Base-by-base conservation (phyloP, 2,329 filamentous ascomycete genomes). In the Calonectria pauciramosa region DNA sequence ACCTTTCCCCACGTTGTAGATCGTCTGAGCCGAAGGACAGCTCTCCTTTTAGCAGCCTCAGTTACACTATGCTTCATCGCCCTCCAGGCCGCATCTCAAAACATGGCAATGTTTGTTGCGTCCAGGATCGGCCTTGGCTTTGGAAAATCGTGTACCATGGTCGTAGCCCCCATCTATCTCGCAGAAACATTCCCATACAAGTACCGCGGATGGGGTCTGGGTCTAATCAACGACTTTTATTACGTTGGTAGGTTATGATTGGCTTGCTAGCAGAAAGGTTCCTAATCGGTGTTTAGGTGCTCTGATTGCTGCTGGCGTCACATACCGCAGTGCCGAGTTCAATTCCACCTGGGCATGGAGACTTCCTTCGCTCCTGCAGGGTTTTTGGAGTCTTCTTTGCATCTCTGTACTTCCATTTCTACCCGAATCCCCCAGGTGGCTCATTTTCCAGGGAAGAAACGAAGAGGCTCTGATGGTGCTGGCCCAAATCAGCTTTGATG, bases 381-480 rank as follows among this genome's bases (percentile, higher is more conserved):
- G 56, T 23, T 73, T 81, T 26, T 74, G 83, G 5, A 80, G 82
- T 10, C 76, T 80, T 36, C 26, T 83, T 8, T 73, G 79, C 36
- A 65, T 84, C 20, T 23, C 78, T 1, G 59, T 81, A 11, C 81
- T 85, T 51, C 84, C 83, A 0, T 76, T 78, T 23, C 72, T 80
- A 2, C 87, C 87, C 4, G 87, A 90, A 77, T 87, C 84, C 1
- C 88, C 88, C 3, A 84, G 87, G 14, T 89, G 87, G 87, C 84
- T 89, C 0, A 83, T 86, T 5, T 80, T 85, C 52, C 78, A 86
- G 20, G 86, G 84, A 16, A 80, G 82, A 11, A 81, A 83, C 23
- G 84, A 88, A 23, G 87, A 86, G 49, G 88, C 88, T 3, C 82
- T 84, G 2, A 65, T 80, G 9, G 82, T 85, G 0, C 82, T 90